A percentile compares a stretch with the other conserved stretches of the same genome.
Conservation (phyloP, 148 eudicot species). For the Heliosperma pusillum region DNA sequence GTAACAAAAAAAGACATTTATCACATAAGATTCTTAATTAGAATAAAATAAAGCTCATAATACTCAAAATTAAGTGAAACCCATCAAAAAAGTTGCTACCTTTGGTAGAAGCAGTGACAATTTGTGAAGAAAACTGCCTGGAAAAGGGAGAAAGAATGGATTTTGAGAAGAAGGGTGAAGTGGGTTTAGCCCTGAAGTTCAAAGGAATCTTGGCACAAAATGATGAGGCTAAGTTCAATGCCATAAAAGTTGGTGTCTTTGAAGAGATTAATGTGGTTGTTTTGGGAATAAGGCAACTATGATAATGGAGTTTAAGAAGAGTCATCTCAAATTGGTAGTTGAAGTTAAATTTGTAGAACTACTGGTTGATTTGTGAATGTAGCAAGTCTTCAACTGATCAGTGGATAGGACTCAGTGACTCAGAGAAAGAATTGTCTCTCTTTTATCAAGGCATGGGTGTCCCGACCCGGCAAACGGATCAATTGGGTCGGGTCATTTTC, state of each 20-base stretch:
- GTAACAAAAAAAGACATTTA: background rate
- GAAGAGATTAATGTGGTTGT: conserved; percentile 13
- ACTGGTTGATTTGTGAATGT: background rate
- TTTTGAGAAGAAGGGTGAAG: conserved; percentile 30
- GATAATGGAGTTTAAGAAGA: conserved; percentile 21
- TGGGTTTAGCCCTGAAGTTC: conserved; percentile 43
- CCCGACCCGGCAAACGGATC: too few relatives aligned
- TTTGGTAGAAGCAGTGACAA: conserved; percentile 33
- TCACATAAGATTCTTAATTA: background rate
- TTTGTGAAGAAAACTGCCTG: conserved; percentile 42
- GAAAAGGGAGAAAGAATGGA: conserved; percentile 34
- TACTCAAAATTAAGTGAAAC: conserved; percentile 4
- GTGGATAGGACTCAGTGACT: conserved; percentile 7
- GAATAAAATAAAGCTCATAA: conserved; percentile 1
- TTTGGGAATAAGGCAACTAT: conserved; percentile 21
- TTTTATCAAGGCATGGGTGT: too few relatives aligned
- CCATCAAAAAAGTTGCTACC: conserved; percentile 19
- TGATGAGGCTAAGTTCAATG: conserved; percentile 38
- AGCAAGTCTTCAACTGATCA: background rate
- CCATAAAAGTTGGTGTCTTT: conserved; percentile 33
- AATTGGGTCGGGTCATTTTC: too few relatives aligned
- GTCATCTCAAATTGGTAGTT: conserved; percentile 15
- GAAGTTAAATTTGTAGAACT: background rate
- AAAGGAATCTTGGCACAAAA: conserved; percentile 34
- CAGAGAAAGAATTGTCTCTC: too few relatives aligned